Conservation (phyloP, 495 filamentous ascomycete species). For the Neurospora tetraspora region DNA sequence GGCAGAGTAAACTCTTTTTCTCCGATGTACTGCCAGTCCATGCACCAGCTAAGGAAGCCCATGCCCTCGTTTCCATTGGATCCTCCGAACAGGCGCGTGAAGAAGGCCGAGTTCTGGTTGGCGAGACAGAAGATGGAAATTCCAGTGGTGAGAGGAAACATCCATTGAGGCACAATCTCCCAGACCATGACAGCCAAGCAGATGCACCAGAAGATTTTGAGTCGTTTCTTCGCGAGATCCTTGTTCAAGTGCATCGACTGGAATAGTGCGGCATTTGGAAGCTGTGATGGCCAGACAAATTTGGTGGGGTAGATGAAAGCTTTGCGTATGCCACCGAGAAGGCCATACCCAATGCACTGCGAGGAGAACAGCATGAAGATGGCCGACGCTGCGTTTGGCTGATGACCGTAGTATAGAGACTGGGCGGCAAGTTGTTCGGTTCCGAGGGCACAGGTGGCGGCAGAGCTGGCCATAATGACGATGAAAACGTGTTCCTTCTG, state of each 20-base stretch:
- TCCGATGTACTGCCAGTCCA: constrained; percentile 47
- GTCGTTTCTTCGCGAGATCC: constrained; percentile 20
- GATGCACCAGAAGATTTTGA: constrained; percentile 28
- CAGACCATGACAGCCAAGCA: constrained; percentile 30
- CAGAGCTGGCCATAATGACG: constrained; percentile 29
- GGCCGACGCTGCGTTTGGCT: constrained; percentile 21
- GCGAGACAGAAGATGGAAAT: constrained; percentile 47
- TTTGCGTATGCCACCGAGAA: constrained; percentile 40
- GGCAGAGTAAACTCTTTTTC: constrained; percentile 23
- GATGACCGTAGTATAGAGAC: constrained; percentile 29
- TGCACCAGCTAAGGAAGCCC: constrained; percentile 36
- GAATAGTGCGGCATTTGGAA: constrained; percentile 27
- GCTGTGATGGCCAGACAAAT: constrained; percentile 31
- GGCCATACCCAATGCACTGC: constrained; percentile 41
- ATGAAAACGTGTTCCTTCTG: constrained; percentile 31
- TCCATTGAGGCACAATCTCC: constrained; percentile 44
- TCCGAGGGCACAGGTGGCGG: constrained; percentile 17
- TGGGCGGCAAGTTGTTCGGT: constrained; percentile 32
- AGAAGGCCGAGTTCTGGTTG: constrained; percentile 35
- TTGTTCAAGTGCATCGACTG: constrained; percentile 29
- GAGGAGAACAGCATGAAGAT: constrained; percentile 32
- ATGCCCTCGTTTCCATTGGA: constrained; percentile 36
- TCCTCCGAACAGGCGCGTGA: constrained; percentile 48
- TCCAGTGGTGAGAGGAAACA: constrained; percentile 40
- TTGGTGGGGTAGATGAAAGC: constrained; percentile 43